Percentiles rank a stretch among this genome's conserved stretches.
These are phyloP conservation scores for Carex arenaria DNA, from an alignment of 202 grass and related monocot species.

Conservation along the genomic window DNA sequence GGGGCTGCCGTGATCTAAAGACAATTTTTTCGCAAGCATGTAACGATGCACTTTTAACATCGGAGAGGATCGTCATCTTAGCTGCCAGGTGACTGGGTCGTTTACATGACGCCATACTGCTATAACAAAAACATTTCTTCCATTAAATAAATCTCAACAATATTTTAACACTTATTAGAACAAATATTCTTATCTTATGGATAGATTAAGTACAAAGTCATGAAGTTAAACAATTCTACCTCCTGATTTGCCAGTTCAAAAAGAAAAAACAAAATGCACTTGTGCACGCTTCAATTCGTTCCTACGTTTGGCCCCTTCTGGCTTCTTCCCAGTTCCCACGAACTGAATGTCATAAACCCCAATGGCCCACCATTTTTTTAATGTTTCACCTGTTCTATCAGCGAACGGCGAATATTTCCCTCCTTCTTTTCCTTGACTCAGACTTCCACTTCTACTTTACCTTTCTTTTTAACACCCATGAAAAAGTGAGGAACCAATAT, in stretches of 20 bases:
- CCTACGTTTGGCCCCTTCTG: neutral
- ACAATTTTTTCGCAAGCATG: neutral
- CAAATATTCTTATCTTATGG: neutral
- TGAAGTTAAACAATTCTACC: neutral
- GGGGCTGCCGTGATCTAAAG: too few relatives aligned
- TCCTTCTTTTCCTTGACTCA: neutral
- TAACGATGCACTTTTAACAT: neutral
- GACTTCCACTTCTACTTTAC: neutral
- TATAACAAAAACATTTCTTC: neutral
- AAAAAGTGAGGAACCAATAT: neutral
- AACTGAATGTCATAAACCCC: neutral
- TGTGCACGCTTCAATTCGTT: neutral
- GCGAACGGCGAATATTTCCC: neutral
- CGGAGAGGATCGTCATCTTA: neutral
- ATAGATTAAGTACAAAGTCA: neutral
- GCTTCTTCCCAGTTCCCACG: neutral
- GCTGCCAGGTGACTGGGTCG: neutral
- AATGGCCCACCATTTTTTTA: neutral
- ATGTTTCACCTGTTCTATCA: neutral
- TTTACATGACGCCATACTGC: neutral
- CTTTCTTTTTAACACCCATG: neutral
- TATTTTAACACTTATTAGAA: neutral
- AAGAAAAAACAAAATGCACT: neutral
- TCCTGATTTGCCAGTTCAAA: neutral
- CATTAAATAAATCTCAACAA: neutral